Evolutionary conservation across 306 rosid genomes (phyloP).

Genomic region (Quillaja saponaria): DNA sequence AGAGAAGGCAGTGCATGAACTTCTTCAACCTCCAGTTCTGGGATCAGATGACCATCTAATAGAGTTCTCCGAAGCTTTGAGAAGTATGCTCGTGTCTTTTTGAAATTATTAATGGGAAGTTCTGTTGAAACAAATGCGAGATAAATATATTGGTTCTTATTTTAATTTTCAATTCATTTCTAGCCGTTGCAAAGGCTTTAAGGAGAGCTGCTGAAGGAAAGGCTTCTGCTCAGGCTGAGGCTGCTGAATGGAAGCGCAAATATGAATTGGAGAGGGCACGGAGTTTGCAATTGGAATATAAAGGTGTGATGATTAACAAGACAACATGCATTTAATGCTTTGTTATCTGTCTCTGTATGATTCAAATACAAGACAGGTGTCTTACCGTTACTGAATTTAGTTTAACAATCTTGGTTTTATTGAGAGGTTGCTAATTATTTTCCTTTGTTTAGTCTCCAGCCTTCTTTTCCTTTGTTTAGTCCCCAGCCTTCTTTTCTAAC

Average conservation of each 20-base stretch:
- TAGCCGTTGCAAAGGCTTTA: constrained; percentile 92
- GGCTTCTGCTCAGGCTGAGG: constrained; percentile 94
- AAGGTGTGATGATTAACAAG: constrained; percentile 50
- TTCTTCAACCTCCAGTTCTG: constrained; percentile 66
- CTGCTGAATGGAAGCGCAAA: constrained; percentile 96
- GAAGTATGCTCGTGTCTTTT: constrained; percentile 63
- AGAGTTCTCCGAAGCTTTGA: constrained; percentile 95
- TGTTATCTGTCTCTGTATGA: constrained; percentile 9
- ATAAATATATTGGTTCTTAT: constrained; percentile 39
- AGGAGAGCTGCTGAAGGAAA: constrained; percentile 90
- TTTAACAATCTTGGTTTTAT: no score
- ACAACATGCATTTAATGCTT: constrained; percentile 8
- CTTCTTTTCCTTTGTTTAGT: no score
- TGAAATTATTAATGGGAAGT: constrained; percentile 34
- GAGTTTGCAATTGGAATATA: constrained; percentile 57
- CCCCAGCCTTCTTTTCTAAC: no score
- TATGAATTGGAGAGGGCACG: constrained; percentile 77
- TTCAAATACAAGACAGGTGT: no score
- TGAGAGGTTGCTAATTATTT: no score
- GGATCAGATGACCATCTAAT: constrained; percentile 85
- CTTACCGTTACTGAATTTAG: no score
- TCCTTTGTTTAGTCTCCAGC: no score
- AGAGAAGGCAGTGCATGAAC: constrained; percentile 78
- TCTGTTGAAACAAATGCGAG: constrained; percentile 35
- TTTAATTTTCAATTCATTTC: constrained; percentile 43